A percentile compares a stretch with the other conserved stretches of the same genome.
These are phyloP conservation scores for Arctium minus DNA, from an alignment of 129 eudicot species.

Conservation along the genomic window DNA sequence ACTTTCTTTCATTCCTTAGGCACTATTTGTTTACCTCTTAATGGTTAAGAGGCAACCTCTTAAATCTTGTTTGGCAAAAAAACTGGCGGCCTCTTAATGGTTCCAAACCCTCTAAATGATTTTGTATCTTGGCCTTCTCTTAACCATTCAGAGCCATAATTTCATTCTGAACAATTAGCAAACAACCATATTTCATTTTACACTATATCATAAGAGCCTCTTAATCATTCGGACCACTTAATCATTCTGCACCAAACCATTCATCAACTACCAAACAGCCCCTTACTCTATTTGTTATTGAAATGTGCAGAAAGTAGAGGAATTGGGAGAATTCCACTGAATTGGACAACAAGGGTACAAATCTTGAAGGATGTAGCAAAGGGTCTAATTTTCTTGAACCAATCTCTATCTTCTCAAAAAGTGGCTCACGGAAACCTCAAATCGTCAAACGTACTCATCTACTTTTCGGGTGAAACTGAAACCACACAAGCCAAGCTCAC, in stretches of 20 bases:
- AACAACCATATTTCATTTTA: no score
- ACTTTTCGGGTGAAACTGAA: slow-evolving; percentile 13
- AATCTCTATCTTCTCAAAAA: slow-evolving; percentile 48
- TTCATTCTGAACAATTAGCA: no score
- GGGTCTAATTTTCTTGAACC: slow-evolving; percentile 52
- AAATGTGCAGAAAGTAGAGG: slow-evolving; percentile 47
- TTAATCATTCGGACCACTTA: no score
- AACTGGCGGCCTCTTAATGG: no score
- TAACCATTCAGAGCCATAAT: no score
- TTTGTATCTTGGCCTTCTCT: no score
- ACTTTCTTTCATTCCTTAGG: background rate
- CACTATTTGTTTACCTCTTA: no score
- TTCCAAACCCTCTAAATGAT: no score
- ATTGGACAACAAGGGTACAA: slow-evolving; percentile 59
- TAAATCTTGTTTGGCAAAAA: background rate
- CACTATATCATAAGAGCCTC: no score
- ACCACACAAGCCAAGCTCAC: slow-evolving; percentile 46
- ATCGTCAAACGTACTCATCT: slow-evolving; percentile 57
- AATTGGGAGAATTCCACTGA: slow-evolving; percentile 46
- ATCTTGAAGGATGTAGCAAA: slow-evolving; percentile 66
- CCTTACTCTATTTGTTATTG: background rate
- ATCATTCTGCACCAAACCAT: no score
- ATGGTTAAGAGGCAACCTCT: no score
- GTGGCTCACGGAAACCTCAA: slow-evolving; percentile 77
- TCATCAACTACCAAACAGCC: no score